phyloP scores from a whole-genome alignment of 202 grass and related monocot species.

The Hordeum pubiflorum region DNA sequence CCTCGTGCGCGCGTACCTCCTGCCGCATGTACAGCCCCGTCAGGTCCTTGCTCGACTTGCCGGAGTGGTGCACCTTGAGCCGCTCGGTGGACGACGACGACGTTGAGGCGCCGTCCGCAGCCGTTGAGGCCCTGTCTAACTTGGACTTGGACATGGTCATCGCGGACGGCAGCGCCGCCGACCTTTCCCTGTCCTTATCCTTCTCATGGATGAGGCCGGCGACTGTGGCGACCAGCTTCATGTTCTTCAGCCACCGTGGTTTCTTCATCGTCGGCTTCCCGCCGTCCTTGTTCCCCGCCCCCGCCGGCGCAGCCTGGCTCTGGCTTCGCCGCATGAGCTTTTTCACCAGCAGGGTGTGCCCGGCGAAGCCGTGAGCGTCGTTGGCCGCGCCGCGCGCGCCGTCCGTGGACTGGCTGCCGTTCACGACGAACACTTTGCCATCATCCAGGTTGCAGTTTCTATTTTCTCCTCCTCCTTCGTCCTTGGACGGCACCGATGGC shows the following conservation, averaged over 20 bases:
- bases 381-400: constrained; percentile 14
- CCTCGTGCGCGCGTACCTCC: constrained; percentile 75
- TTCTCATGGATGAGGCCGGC: constrained; percentile 53
- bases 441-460: constrained; percentile 18
- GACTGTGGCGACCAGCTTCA: constrained; percentile 55
- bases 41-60: constrained; percentile 67
- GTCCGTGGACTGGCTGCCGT: constrained; percentile 17
- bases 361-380: constrained; percentile 12
- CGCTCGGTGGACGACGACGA: constrained; percentile 32
- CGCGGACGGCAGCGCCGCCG: neutral
- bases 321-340: constrained; percentile 57
- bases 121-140: neutral
- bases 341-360: constrained; percentile 48
- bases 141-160: constrained; percentile 26
- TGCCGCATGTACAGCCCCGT: constrained; percentile 78
- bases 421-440: constrained; percentile 41
- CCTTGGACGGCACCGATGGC: neutral
- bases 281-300: neutral
- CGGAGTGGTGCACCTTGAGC: constrained; percentile 83
- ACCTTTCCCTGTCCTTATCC: constrained; percentile 21
- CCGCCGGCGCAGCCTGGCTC: constrained; percentile 20
- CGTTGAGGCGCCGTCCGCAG: neutral
- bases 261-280: constrained; percentile 34
- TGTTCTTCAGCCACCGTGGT: constrained; percentile 66
- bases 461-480: neutral